A percentile compares a stretch with the other conserved stretches of the same genome.
Evolutionary conservation across 2,329 filamentous ascomycete species (phyloP).

Genomic region (Thermothelomyces thermophilus): DNA sequence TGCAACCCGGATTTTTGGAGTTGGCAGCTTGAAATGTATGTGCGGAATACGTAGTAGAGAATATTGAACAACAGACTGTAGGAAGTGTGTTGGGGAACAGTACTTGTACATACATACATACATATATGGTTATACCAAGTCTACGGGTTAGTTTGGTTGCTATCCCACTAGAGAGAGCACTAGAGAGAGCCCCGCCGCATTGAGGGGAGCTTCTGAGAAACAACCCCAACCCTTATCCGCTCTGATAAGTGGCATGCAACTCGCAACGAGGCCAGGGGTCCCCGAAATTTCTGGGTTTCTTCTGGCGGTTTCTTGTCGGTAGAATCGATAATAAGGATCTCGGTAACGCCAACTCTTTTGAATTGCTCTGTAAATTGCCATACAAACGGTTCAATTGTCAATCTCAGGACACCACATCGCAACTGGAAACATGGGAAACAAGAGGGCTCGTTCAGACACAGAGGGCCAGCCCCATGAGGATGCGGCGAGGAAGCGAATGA

Average conservation of each 20-base stretch:
- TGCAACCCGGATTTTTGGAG: not conserved
- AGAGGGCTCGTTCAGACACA: conserved; percentile 26
- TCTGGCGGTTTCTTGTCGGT: not conserved
- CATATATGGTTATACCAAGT: too few species aligned
- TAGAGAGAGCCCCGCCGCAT: too few species aligned
- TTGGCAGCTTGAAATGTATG: not conserved
- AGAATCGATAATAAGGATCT: not conserved
- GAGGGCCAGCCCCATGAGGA: conserved; percentile 15
- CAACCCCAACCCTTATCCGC: conserved; percentile 20
- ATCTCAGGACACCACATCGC: not conserved
- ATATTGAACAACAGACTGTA: too few species aligned
- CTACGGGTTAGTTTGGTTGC: too few species aligned
- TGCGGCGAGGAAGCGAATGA: conserved; percentile 30
- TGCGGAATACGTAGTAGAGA: too few species aligned
- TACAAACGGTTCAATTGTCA: not conserved
- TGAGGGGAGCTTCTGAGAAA: not conserved
- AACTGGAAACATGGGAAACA: conserved; percentile 27
- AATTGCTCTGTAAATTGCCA: too few species aligned
- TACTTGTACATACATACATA: too few species aligned
- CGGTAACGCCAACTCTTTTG: not conserved
- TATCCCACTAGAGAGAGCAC: too few species aligned
- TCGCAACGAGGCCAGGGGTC: not conserved
- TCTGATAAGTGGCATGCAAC: conserved; percentile 2
- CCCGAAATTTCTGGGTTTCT: conserved; percentile 10
- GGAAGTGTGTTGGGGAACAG: too few species aligned